Percentiles rank a stretch among this genome's conserved stretches.
Conservation (phyloP, 192 early-diverging fungal species). For the Backusella macrospora region DNA sequence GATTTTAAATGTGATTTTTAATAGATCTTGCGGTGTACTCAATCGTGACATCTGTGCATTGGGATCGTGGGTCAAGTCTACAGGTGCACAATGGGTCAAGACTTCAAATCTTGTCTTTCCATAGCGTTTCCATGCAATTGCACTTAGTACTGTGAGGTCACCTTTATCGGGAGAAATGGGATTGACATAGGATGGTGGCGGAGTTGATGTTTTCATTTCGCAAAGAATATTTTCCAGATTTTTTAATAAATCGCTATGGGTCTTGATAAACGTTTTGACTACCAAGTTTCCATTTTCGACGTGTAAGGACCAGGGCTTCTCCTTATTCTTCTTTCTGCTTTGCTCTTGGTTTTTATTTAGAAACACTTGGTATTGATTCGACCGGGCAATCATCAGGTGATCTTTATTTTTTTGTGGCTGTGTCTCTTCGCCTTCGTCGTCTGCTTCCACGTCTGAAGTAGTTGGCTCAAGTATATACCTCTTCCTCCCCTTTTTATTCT, state of each 20-base stretch:
- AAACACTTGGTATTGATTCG: not conserved
- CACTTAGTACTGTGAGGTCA: not conserved
- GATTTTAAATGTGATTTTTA: not conserved
- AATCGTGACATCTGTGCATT: not conserved
- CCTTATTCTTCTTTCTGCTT: not conserved
- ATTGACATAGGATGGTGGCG: not conserved
- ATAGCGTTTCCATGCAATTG: conserved; percentile 1
- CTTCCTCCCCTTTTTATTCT: no score
- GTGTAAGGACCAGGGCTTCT: not conserved
- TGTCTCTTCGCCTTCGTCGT: not conserved
- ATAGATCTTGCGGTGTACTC: not conserved
- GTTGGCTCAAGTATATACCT: no score
- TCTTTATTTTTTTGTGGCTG: not conserved
- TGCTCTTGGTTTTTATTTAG: not conserved
- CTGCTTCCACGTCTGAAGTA: no score
- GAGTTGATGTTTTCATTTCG: not conserved
- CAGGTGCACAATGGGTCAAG: not conserved
- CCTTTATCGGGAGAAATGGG: not conserved
- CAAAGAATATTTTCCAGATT: not conserved
- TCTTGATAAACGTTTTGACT: not conserved
- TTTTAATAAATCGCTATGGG: not conserved
- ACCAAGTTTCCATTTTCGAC: conserved; percentile 15
- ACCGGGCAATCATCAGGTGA: not conserved
- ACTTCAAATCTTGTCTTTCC: conserved; percentile 3
- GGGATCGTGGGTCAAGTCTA: not conserved